phyloP scores from a whole-genome alignment of 23 red algal genomes.

The Gracilaria gracilis region DNA sequence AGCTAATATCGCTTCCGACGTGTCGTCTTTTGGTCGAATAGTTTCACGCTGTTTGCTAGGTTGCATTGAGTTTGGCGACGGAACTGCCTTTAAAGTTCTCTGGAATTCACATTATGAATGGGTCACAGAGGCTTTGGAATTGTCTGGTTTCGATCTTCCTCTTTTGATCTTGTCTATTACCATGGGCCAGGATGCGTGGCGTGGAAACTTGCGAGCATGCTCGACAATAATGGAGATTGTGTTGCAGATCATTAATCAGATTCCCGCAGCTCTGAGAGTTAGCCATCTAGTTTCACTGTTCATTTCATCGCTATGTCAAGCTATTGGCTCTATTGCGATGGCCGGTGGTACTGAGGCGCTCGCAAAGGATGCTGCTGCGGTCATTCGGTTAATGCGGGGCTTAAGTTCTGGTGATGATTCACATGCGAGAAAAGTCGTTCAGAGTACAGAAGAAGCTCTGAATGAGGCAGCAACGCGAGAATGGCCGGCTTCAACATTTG shows the following conservation, averaged over 20 bases:
- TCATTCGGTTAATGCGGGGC: neutral
- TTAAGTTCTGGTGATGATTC: neutral
- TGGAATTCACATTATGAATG: conserved; percentile 6
- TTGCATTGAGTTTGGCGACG: conserved; percentile 7
- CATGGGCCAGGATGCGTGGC: neutral
- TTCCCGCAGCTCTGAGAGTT: neutral
- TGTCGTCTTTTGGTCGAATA: neutral
- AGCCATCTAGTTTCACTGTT: neutral
- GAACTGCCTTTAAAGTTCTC: neutral
- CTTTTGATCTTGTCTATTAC: neutral
- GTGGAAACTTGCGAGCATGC: neutral
- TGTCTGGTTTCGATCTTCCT: neutral
- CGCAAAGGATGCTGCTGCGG: neutral
- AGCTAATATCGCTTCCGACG: neutral
- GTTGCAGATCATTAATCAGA: neutral
- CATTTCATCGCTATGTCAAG: neutral
- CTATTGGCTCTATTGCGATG: conserved; percentile 24
- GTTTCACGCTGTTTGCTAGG: neutral
- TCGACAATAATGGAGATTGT: neutral
- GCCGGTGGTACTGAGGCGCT: conserved; percentile 9
- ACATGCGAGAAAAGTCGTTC: neutral
- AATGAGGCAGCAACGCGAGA: conserved; percentile 3
- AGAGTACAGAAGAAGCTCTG: neutral
- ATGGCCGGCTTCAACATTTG: conserved; percentile 20
- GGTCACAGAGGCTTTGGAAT: neutral